Percentiles rank a stretch among this genome's conserved stretches.
These are phyloP conservation scores for Trifolium dubium DNA, from an alignment of 306 rosid genomes.

Conservation along the genomic window DNA sequence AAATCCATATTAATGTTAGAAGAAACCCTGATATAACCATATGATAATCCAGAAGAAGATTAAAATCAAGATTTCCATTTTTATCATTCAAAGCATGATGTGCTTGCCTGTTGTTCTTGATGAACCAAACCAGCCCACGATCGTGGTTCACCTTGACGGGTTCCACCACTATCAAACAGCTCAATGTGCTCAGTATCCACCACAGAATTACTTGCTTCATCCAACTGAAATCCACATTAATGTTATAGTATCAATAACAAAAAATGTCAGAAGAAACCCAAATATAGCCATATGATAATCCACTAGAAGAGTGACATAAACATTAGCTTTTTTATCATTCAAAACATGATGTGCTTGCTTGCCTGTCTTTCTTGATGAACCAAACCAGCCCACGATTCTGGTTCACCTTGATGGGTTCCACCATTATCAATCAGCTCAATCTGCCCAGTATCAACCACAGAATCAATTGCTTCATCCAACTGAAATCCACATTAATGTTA, in stretches of 20 bases:
- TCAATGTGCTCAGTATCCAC: conserved; percentile 43
- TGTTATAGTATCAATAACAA: conserved; percentile 37
- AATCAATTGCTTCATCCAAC: conserved; percentile 46
- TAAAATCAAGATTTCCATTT: conserved; percentile 33
- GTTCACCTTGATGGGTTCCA: conserved; percentile 43
- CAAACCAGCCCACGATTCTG: conserved; percentile 36
- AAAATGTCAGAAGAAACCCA: conserved; percentile 26
- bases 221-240: conserved; percentile 59
- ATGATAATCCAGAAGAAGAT: conserved; percentile 38
- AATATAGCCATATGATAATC: conserved; percentile 45
- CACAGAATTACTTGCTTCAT: conserved; percentile 39
- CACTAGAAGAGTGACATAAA: conserved; percentile 34
- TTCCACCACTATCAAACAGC: conserved; percentile 48
- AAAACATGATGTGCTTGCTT: conserved; percentile 40
- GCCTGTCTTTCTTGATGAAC: conserved; percentile 45
- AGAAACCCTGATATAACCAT: conserved; percentile 44
- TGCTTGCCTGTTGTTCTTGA: conserved; percentile 46
- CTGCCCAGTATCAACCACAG: conserved; percentile 43
- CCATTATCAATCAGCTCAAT: conserved; percentile 47
- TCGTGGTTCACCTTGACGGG: conserved; percentile 40
- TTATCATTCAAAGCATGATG: conserved; percentile 40
- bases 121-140: conserved; percentile 35
- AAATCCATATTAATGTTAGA: conserved; percentile 44
- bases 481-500: conserved; percentile 53
- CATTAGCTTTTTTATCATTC: conserved; percentile 41